Evolutionary conservation across 306 rosid species (phyloP), one percentile per base, ranked within the genome.

Genomic region (Adenanthera pavonina): DNA sequence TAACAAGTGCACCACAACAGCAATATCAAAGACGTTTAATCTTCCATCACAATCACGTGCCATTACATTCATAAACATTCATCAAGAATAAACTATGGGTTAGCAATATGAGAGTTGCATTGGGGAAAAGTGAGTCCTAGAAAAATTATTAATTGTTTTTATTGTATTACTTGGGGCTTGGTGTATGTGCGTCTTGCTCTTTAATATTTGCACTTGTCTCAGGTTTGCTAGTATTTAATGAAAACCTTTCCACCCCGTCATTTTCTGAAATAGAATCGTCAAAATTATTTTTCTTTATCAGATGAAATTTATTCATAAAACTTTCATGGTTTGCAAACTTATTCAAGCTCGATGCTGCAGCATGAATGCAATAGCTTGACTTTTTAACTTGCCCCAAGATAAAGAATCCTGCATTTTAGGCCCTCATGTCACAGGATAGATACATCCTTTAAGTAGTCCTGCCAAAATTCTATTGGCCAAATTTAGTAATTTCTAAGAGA

Each of bases 271-370:
- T 74, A 80, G 86, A 81, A 66, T 79, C 80, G 54, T 83, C 86
- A 69, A 81, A 74, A 78, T 83, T 81, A 70, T 57, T 74, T 70
- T 77, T 87, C 72, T 80, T 72, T 68, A 84, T 53, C 59, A 47
- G 61, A 84, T 77, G 81, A 84, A 87, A 84, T 35, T 78, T 83
- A 71, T 11, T 47, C 91, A 91, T 85, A 85, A 95, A 95, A 86
- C 75, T 90, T 72, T 97, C 97, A 73, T 92, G 91, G 14, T 88
- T 87, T 7, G 90, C 6, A 88, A 93, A 95, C 75, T 86, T 89
- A 83, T 95, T 95, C 68, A 95, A 40, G 69, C 92, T 87, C 46
- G 99, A 92, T 15, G 87, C 87, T 61, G 99, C 95, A 13, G 86
- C 91, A 17, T 91, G 90, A 47, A 95, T 76, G 84, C 84, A 33